A percentile compares a stretch with the other conserved stretches of the same genome.
Evolutionary conservation across 2,329 filamentous ascomycete genomes (phyloP).

Genomic region (Thermothelomyces thermophilus): DNA sequence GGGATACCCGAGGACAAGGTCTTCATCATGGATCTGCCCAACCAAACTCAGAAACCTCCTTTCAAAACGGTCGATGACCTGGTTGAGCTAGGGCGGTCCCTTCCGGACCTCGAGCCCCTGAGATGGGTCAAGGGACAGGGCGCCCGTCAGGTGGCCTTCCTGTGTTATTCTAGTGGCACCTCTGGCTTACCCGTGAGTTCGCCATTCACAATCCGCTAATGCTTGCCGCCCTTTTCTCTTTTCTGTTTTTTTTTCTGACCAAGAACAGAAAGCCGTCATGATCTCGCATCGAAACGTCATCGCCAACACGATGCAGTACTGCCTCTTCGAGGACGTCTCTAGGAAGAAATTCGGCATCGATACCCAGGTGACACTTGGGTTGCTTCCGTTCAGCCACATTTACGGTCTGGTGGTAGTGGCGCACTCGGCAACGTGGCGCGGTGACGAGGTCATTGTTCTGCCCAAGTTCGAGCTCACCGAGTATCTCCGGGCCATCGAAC

Average conservation of each 20-base stretch:
- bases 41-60: constrained; percentile 42
- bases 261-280: constrained; percentile 68
- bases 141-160: constrained; percentile 61
- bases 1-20: constrained; percentile 58
- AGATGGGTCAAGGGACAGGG: constrained; percentile 60
- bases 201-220: neutral
- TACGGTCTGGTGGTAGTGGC: constrained; percentile 69
- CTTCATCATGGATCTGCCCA: constrained; percentile 63
- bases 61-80: constrained; percentile 63
- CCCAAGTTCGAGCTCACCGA: constrained; percentile 68
- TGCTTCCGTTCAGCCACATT: constrained; percentile 78
- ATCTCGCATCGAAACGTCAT: constrained; percentile 76
- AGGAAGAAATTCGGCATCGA: constrained; percentile 33
- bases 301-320: constrained; percentile 62
- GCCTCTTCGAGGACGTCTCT: constrained; percentile 36
- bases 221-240: neutral
- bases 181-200: constrained; percentile 63
- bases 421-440: constrained; percentile 59
- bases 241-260: constrained; percentile 11
- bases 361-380: constrained; percentile 50
- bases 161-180: constrained; percentile 76
- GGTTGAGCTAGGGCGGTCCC: constrained; percentile 50
- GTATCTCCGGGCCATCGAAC: constrained; percentile 58
- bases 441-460: constrained; percentile 66
- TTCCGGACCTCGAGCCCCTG: constrained; percentile 48